Evolutionary conservation across 1,139 yeast species (phyloP), one percentile per base, ranked within the genome.

Genomic region (Kluyveromyces sp.): DNA sequence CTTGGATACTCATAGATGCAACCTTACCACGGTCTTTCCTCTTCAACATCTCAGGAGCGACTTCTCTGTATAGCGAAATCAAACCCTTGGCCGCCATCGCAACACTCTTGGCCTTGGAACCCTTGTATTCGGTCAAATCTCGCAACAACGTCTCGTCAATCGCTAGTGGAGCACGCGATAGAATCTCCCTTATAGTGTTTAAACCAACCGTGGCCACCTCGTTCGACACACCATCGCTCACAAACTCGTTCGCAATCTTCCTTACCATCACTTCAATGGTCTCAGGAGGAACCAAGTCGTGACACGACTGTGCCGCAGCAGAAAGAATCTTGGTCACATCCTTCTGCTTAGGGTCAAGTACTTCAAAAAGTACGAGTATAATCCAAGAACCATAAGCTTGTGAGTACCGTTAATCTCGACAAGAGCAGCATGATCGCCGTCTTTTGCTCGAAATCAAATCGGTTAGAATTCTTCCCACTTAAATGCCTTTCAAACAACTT

Each of bases 181-280:
- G 75, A 50, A 92, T 87, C 67, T 92, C 98, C 56, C 97, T 75
- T 51, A 92, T 90, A 4, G 97, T 87, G 66, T 92, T 92, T 53
- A 92, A 74, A 59, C 99, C 99, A 3, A 97, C 97, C 43, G 97
- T 89, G 8, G 97, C 97, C 47, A 90, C 98, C 68, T 92, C 97
- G 27, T 96, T 83, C 7, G 97, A 89, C 36, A 92, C 98, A 72
- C 98, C 98, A 63, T 92, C 97, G 57, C 96, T 86, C 41, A 92
- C 97, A 61, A 92, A 92, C 67, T 94, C 98, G 67, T 92, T 95
- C 2, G 98, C 97, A 57, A 92, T 82, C 64, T 90, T 92, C 50
- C 96, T 78, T 7, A 92, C 83, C 54, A 92, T 79, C 43, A 84
- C 81, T 42, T 77, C 71, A 48, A 92, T 78, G 10, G 81, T 79